Evolutionary conservation across 2,329 filamentous ascomycete genomes (phyloP).

Genomic region (Tolypocladium ophioglossoides): DNA sequence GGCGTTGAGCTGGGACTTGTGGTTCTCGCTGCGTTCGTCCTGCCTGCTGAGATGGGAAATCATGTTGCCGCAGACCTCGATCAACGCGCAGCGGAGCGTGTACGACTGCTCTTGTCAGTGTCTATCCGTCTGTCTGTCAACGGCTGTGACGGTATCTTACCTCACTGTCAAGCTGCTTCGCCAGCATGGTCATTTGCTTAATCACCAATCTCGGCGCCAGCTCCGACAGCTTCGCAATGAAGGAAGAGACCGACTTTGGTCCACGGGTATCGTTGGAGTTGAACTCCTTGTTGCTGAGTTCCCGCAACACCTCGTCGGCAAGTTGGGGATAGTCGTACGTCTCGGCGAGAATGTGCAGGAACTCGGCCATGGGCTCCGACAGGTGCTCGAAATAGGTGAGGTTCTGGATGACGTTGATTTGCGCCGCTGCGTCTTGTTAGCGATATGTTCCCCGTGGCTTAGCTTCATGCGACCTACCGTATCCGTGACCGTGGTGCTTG

Average conservation of each 20-base stretch:
- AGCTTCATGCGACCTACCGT: conserved; percentile 48
- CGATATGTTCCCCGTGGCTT: not conserved
- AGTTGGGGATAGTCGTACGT: conserved; percentile 97
- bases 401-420: conserved; percentile 96
- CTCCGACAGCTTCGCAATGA: conserved; percentile 88
- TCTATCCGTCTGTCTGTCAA: no score
- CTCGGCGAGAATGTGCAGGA: conserved; percentile 87
- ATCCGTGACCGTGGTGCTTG: conserved; percentile 95
- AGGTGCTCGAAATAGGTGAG: conserved; percentile 97
- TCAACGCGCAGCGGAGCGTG: conserved; percentile 82
- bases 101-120: conserved; percentile 54
- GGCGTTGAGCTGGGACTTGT: conserved; percentile 89
- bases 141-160: conserved; percentile 25
- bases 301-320: conserved; percentile 83
- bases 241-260: conserved; percentile 90
- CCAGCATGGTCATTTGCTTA: conserved; percentile 92
- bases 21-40: conserved; percentile 82
- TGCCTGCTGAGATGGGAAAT: conserved; percentile 83
- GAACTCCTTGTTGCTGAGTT: conserved; percentile 96
- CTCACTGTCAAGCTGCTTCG: conserved; percentile 93
- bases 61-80: conserved; percentile 95
- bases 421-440: conserved; percentile 54
- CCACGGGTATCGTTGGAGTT: conserved; percentile 93
- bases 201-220: conserved; percentile 85
- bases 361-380: conserved; percentile 98